A percentile compares a stretch with the other conserved stretches of the same genome.
phyloP scores from a whole-genome alignment of 768 basidiomycete genomes.

The Lactarius deliciosus region DNA sequence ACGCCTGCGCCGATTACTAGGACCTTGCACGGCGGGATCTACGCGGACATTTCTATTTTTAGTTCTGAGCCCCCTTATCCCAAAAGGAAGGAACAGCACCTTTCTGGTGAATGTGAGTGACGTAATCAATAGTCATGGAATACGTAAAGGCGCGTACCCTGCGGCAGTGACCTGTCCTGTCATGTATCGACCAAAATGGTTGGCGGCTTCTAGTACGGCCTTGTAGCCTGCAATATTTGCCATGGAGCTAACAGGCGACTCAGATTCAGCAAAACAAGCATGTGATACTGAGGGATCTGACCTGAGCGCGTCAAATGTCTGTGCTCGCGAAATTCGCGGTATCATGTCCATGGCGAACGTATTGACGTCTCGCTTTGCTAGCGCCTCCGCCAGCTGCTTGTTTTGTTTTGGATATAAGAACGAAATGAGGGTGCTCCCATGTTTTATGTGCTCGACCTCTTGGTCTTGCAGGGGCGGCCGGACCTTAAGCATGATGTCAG shows the following conservation, averaged over 20 bases:
- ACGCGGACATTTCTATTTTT: slow-evolving; percentile 15
- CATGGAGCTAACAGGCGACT: slow-evolving; percentile 64
- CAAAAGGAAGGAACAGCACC: slow-evolving; percentile 34
- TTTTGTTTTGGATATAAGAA: slow-evolving; percentile 86
- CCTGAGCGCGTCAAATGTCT: slow-evolving; percentile 89
- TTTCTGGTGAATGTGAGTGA: slow-evolving; percentile 38
- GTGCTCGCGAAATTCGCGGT: slow-evolving; percentile 86
- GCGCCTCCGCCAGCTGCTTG: slow-evolving; percentile 64
- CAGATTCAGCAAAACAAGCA: not conserved
- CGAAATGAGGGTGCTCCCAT: slow-evolving; percentile 78
- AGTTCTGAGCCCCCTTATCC: not conserved
- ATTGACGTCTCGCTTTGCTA: slow-evolving; percentile 65
- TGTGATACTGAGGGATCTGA: slow-evolving; percentile 33
- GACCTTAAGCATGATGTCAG: slow-evolving; percentile 87
- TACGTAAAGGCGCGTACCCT: slow-evolving; percentile 52
- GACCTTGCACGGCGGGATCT: slow-evolving; percentile 87
- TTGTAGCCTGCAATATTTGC: slow-evolving; percentile 95
- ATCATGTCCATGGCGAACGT: slow-evolving; percentile 92
- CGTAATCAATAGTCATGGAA: not conserved
- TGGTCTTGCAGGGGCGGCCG: slow-evolving; percentile 65
- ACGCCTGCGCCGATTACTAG: slow-evolving; percentile 88
- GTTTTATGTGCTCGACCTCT: slow-evolving; percentile 62
- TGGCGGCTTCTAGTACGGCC: slow-evolving; percentile 87
- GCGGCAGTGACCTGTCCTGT: slow-evolving; percentile 92
- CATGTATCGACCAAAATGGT: slow-evolving; percentile 84